Evolutionary conservation across 306 rosid species (phyloP).

Genomic region (Vigna trinervia): DNA sequence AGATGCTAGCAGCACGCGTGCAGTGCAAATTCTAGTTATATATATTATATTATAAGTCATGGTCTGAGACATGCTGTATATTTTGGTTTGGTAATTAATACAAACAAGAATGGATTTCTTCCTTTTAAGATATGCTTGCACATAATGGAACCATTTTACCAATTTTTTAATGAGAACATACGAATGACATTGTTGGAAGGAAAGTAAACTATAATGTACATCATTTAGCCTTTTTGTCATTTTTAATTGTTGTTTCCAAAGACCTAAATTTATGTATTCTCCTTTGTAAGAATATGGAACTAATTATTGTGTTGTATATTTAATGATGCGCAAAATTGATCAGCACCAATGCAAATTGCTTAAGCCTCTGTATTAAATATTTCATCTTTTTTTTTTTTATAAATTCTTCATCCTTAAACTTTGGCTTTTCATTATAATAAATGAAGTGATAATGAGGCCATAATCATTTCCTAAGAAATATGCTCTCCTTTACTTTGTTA

Average conservation of each 20-base stretch:
- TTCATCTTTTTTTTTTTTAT: constrained; percentile 25
- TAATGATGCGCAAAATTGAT: constrained; percentile 40
- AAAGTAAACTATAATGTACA: constrained; percentile 3
- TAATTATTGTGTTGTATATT: constrained; percentile 27
- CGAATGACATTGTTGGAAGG: constrained; percentile 2
- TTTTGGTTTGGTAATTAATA: constrained; percentile 23
- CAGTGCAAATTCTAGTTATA: neutral
- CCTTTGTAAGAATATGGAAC: constrained; percentile 27
- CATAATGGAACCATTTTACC: constrained; percentile 47
- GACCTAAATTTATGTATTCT: constrained; percentile 4
- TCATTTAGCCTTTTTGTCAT: constrained; percentile 4
- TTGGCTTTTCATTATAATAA: constrained; percentile 60
- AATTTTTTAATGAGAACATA: constrained; percentile 40
- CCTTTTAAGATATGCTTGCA: constrained; percentile 32
- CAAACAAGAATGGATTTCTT: constrained; percentile 26
- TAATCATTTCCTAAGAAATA: constrained; percentile 51
- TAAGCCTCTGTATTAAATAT: constrained; percentile 35
- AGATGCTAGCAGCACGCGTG: constrained; percentile 13
- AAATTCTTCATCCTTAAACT: constrained; percentile 55
- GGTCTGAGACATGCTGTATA: neutral
- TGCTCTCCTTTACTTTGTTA: constrained; percentile 44
- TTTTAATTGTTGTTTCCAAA: neutral
- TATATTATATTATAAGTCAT: neutral
- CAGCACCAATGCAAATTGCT: constrained; percentile 39
- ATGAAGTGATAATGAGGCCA: constrained; percentile 41